Conservation (phyloP, 352 stramenopile species). For the Aphanomyces stellatus region DNA sequence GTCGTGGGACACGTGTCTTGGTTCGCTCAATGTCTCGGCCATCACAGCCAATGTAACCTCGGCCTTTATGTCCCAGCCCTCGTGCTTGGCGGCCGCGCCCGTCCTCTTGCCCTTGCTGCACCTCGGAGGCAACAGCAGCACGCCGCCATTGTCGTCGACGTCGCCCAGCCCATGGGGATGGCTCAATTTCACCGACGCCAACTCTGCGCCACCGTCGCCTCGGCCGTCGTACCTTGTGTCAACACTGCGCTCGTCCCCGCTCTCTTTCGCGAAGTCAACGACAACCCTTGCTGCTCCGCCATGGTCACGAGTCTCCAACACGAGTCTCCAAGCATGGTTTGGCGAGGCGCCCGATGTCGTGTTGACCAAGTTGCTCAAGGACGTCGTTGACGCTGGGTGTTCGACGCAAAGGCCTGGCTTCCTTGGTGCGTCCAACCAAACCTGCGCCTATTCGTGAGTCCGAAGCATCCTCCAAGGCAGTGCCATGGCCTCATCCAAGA, state of each 20-base stretch:
- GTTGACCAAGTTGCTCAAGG: slow-evolving; percentile 27
- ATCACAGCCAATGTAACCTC: not conserved
- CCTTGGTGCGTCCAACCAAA: slow-evolving; percentile 23
- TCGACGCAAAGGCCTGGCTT: slow-evolving; percentile 30
- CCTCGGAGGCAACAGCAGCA: too few species aligned
- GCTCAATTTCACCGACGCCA: not conserved
- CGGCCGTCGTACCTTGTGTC: not conserved
- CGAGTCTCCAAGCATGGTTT: slow-evolving; percentile 25
- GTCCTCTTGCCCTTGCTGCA: not conserved
- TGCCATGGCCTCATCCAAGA: not conserved
- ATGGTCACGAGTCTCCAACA: slow-evolving; percentile 28
- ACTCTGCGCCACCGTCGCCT: not conserved
- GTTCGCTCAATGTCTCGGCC: not conserved
- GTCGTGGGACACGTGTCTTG: not conserved
- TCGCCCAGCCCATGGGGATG: not conserved
- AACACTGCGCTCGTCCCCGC: slow-evolving; percentile 1
- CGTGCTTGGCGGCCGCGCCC: not conserved
- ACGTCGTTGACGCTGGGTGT: slow-evolving; percentile 28
- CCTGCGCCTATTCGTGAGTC: slow-evolving; percentile 28
- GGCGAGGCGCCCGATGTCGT: slow-evolving; percentile 28
- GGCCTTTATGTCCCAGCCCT: not conserved
- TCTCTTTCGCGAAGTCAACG: not conserved
- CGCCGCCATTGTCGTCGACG: too few species aligned
- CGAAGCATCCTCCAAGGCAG: slow-evolving; percentile 21
- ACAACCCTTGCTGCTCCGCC: slow-evolving; percentile 30